Base-by-base conservation (phyloP, 169 alveolate species). In the Neospora caninum region DNA sequence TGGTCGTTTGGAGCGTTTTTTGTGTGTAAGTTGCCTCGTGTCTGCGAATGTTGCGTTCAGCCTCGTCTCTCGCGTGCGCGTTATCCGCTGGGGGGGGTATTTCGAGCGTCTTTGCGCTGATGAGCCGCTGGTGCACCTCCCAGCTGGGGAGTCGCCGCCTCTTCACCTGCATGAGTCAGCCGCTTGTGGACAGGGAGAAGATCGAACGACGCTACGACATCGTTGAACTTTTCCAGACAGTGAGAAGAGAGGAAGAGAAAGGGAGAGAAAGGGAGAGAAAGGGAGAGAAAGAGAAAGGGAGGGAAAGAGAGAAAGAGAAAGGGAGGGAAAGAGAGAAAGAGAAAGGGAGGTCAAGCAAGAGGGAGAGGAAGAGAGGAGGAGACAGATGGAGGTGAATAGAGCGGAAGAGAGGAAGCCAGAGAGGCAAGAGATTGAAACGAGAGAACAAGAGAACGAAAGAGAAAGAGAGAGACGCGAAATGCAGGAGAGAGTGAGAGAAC, bases 141-240 rank as follows among this genome's bases (percentile, higher is more conserved):
- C 83, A 97, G 84, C 97, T 98, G 54, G 99, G 99, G 22, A 95
- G 97, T 1, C 97, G 99, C 84, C 95, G 98, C 89, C 97, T 99
- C 83, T 97, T 97, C 94, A 96, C 97, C 94, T 99, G 99, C 99
- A 93, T 99, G n/a, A 97, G 98, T 64, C 99, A 98, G 93, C 99
- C 99, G 29, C 97, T 99, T 43, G 97, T 98, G 91, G 98, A 98
- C 96, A 96, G 78, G 39, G 88, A 96, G 83, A 99, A 97, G 94
- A 99, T 99, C 49, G 95, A 95, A 73, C 95, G 95, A 95, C 97
- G 99, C 91, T 98, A 98, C 88, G 98, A 98, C 93, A 97, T 98
- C 78, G 99, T 99, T 53, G 99, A 99, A 94, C 97, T 96, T 42
- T 98, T 99, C 93, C 95, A 88, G 94, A 92, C 49, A 83, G 95